A percentile compares a stretch with the other conserved stretches of the same genome.
Conservation (phyloP, 169 alveolate genomes). For the Plasmodium sp. region DNA sequence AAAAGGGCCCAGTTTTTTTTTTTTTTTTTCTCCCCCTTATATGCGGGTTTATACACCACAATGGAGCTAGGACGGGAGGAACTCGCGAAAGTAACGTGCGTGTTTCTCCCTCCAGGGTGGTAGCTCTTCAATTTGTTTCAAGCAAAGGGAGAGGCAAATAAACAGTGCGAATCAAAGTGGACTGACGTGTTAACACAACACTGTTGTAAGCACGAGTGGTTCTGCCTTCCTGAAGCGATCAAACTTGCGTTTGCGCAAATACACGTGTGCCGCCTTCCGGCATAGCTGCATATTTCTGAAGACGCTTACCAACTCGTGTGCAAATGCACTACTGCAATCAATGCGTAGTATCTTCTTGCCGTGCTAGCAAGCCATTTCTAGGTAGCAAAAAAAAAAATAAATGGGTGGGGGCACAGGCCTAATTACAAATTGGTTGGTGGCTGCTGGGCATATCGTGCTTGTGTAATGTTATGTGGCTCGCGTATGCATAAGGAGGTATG, state of each 20-base stretch:
- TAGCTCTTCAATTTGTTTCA: not conserved
- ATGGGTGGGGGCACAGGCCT: not conserved
- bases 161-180: not conserved
- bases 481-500: not conserved
- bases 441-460: not conserved
- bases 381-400: not conserved
- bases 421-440: not conserved
- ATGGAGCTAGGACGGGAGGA: not conserved
- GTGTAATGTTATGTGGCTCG: not conserved
- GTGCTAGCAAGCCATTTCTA: not conserved
- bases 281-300: not conserved
- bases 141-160: not conserved
- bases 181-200: not conserved
- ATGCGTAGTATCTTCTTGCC: not conserved
- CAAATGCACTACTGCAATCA: not conserved
- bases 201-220: not conserved
- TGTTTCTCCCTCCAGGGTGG: not conserved
- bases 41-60: not conserved
- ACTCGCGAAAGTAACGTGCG: not conserved
- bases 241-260: not conserved
- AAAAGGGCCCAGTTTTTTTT: not conserved
- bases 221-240: not conserved
- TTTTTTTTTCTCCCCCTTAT: not conserved
- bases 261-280: not conserved
- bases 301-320: not conserved